Base-by-base conservation (phyloP, 768 basidiomycete genomes). In the Paxillus rubicundulus region DNA sequence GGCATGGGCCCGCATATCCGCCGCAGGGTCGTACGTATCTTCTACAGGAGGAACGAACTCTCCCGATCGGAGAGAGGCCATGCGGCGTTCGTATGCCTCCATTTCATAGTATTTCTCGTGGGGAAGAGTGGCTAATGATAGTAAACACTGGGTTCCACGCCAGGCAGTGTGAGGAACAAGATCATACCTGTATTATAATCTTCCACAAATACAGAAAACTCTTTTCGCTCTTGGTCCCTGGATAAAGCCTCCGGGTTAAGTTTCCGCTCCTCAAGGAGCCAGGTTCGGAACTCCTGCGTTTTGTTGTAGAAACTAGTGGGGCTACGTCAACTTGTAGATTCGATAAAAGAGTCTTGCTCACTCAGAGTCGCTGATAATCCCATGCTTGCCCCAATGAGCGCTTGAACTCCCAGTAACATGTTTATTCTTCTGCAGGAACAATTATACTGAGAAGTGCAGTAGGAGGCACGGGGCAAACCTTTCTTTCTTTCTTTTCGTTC, bases 81-180 rank as follows among this genome's bases (percentile, higher is more conserved):
- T 96, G 43, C 91, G 85, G 18, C 76, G 76, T 54, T 94, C 91
- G 66, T 92, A 93, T 5, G 82, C 79, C 49, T 83, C 84, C 81
- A 95, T 92, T 63, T 94, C 82, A 69, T 96, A 96, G 69, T 94
- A 97, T 67, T 97, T 97, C 67, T 95, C 92, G 62, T 96, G 89
- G 9, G 94, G 91, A 3, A 97, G 77, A 3, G 94, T 97, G 13
- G 92, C 93, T 93, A 53, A 16, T 18, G 45, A 48, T 93, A 53
- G 14, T 18, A 44, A 48, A 17, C 14, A 2, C 28, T 61, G 12
- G 32, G 20, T n/a, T 17, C 24, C 37, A 40, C 34, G 33, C 20
- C 34, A 45, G 17, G 46, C 32, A 28, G 38, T 32, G 43, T 32
- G 33, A 32, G 18, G 9, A 50, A 6, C 39, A 51, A 24, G 30